Percentiles rank a stretch among this genome's conserved stretches.
phyloP scores from a whole-genome alignment of 192 early-diverging fungal genomes.

The Coemansia sp. region DNA sequence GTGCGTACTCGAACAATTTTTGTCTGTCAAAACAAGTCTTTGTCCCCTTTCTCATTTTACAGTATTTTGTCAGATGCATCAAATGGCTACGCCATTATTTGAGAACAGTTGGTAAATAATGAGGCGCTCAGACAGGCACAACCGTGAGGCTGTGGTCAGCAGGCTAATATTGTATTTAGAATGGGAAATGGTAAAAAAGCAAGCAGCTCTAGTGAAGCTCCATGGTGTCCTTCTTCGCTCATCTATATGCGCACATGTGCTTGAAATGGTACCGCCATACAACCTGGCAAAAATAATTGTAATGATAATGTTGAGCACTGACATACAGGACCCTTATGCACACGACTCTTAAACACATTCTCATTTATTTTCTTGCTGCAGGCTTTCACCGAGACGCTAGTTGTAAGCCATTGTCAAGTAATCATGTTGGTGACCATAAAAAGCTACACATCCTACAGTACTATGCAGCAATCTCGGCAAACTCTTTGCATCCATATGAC shows the following conservation, averaged over 20 bases:
- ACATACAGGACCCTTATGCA: no score
- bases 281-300: no score
- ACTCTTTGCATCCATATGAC: constrained; percentile 1
- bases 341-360: no score
- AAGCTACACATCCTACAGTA: no score
- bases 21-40: background rate
- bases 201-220: background rate
- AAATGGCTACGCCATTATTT: background rate
- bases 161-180: background rate
- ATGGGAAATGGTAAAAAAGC: background rate
- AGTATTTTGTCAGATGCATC: background rate
- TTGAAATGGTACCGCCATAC: no score
- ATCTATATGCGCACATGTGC: no score
- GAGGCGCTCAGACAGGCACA: background rate
- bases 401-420: no score
- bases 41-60: background rate
- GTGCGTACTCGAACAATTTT: background rate
- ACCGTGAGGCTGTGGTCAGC: background rate
- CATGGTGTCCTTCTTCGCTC: no score
- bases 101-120: background rate
- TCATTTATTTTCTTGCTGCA: no score
- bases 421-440: no score
- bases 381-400: no score
- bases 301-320: no score
- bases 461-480: constrained; percentile 14